phyloP scores from a whole-genome alignment of 495 filamentous ascomycete species.

The Oleoguttula mirabilis region DNA sequence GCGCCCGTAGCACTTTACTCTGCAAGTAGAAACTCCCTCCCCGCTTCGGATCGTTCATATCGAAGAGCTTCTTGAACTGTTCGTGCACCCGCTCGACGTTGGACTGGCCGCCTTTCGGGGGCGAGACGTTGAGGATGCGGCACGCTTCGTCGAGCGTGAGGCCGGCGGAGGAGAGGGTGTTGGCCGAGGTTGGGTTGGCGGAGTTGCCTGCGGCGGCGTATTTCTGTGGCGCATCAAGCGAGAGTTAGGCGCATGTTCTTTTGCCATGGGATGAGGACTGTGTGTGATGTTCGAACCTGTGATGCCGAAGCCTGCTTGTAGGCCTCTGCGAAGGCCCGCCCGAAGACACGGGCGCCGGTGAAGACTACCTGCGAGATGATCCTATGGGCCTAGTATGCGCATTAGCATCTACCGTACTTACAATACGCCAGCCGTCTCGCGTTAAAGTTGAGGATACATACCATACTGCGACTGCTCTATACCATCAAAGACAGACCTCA shows the following conservation, averaged over 20 bases:
- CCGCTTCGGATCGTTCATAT: constrained; percentile 83
- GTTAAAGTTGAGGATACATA: too few relatives aligned
- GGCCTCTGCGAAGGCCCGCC: constrained; percentile 60
- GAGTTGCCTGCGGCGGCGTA: constrained; percentile 59
- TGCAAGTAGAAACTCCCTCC: constrained; percentile 97
- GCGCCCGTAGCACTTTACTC: constrained; percentile 84
- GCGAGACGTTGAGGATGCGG: constrained; percentile 93
- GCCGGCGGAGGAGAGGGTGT: constrained; percentile 49
- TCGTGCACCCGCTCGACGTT: constrained; percentile 67
- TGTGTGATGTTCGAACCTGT: too few relatives aligned
- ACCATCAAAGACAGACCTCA: too few relatives aligned
- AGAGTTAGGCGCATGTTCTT: neutral
- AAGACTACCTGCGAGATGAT: too few relatives aligned
- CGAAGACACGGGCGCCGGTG: too few relatives aligned
- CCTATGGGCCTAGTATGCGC: too few relatives aligned
- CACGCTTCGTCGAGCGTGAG: constrained; percentile 92
- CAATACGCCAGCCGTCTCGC: too few relatives aligned
- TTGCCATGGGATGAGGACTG: neutral
- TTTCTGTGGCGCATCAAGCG: constrained; percentile 42
- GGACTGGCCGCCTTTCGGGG: constrained; percentile 62
- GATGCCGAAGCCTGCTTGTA: constrained; percentile 64
- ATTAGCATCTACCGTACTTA: too few relatives aligned
- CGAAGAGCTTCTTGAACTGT: constrained; percentile 90
- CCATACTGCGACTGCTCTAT: too few relatives aligned
- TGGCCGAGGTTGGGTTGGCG: constrained; percentile 35